Evolutionary conservation across 208 protist genomes (phyloP), one percentile per base, ranked within the genome.

Genomic region (Leishmania martiniquensis): DNA sequence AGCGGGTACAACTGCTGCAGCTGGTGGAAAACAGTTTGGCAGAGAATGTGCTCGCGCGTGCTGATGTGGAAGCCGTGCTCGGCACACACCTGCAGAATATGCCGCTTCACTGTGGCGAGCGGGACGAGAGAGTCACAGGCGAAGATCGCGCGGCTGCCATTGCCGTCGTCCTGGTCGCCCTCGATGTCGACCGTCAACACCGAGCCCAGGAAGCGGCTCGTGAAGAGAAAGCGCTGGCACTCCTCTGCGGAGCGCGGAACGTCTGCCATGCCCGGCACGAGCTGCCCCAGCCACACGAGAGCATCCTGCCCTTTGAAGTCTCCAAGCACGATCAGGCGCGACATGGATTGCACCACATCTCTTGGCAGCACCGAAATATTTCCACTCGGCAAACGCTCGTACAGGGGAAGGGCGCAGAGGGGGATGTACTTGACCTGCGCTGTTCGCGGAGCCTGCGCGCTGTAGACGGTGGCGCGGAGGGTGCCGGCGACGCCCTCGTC

Each of bases 401-500:
- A 91, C 34, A 97, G 78, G 34, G 89, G 89, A 34, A 97, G 76
- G 5, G 91, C 88, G 68, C 80, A 81, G 34, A 97, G 78, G 42
- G 73, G 79, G 29, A 94, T 66, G 52, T 75, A 84, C 72, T 92
- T 89, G 65, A 91, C 54, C 77, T 96, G 93, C 72, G 93, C 91
- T 20, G 93, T 94, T 45, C 91, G 91, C 15, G 93, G 91, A 34
- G 82, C 71, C 47, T 87, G 82, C 49, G 80, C 62, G 34, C 83
- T 82, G 80, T 91, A 88, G 42, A 87, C 76, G 2, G 80, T 92
- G 1, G 91, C 67, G 25, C 71, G 77, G 32, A 97, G 54, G 54
- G 73, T 76, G 32, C 87, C 91, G 13, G 79, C 82, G 1, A 87
- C 74, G 6, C 87, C 87, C 62, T 94, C 91, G 54, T 88, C 83